Base-by-base conservation (phyloP, 1,139 yeast species). In the Suhomyces wounanorum region DNA sequence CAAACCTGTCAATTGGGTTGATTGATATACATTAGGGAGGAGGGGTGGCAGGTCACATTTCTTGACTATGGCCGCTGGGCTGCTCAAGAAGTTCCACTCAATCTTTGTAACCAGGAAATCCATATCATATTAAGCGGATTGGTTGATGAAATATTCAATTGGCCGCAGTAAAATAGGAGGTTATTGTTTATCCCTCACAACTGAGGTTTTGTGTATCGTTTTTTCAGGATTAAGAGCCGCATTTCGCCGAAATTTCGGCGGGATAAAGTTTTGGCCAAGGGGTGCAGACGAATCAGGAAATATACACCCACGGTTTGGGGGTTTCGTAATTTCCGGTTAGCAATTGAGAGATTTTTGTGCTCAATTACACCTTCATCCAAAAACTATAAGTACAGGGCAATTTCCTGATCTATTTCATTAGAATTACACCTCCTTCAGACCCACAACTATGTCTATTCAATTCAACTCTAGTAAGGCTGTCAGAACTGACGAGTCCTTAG, bases 391-490 rank as follows among this genome's bases (percentile, higher is more conserved):
- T 53, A 58, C 55, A 40, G 58, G 50, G 4, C 33, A 39, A 49
- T 38, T 40, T 37, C 57, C 59, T 53, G 40, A n/a, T 42, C 23
- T 11, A 28, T 30, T 45, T 42, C 10, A 14, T 35, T 14, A 30
- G 40, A 14, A 26, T 1, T 33, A 16, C 17, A 36, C 46, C 17
- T 33, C 25, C 21, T 18, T 37, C 11, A 45, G 44, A 23, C 25
- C 49, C 25, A 40, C 28, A 11, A 52, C 41, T 18, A 58, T 57
- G 62, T 52, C 60, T 41, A 55, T 89, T 61, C 75, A 83, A 55
- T 85, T 85, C 64, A 79, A 83, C 61, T 82, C 89, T 51, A 84
- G 82, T 64, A 83, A 83, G 62, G 78, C 87, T 58, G 72, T 71
- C 55, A 81, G 80, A 64, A 76, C 82, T 56, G 87, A 80, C 57